A percentile compares a stretch with the other conserved stretches of the same genome.
Evolutionary conservation across 768 basidiomycete species (phyloP).

Genomic region (Rhizopogon sp.): DNA sequence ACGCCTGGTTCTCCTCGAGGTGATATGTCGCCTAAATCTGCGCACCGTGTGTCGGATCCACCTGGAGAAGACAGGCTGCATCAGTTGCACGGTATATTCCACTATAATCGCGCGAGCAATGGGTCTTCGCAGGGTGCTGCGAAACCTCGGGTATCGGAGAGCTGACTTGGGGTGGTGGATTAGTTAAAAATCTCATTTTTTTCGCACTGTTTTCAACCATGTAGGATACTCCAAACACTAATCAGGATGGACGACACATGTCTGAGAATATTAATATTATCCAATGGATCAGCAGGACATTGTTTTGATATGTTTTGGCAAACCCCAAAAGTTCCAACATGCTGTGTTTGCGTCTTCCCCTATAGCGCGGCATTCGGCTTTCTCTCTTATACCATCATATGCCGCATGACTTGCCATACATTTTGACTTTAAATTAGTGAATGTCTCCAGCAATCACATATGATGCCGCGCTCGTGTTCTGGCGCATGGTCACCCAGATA

Average conservation of each 20-base stretch:
- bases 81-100: slow-evolving; percentile 75
- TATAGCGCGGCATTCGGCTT: not conserved
- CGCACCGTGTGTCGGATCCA: slow-evolving; percentile 27
- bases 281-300: not conserved
- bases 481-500: slow-evolving; percentile 81
- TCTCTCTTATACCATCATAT: not conserved
- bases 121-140: slow-evolving; percentile 29
- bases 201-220: slow-evolving; percentile 8
- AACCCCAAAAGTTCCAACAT: not conserved
- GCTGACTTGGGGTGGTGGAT: slow-evolving; percentile 17
- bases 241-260: slow-evolving; percentile 19
- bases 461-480: slow-evolving; percentile 78
- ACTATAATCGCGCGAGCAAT: slow-evolving; percentile 65
- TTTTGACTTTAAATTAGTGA: slow-evolving; percentile 4
- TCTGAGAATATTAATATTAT: slow-evolving; percentile 1
- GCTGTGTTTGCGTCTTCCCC: not conserved
- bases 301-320: not conserved
- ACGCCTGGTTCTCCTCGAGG: slow-evolving; percentile 24
- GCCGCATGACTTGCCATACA: slow-evolving; percentile 6
- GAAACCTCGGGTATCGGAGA: slow-evolving; percentile 8
- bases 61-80: slow-evolving; percentile 63
- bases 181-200: slow-evolving; percentile 13
- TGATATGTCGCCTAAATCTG: slow-evolving; percentile 30
- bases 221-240: slow-evolving; percentile 19
- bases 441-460: slow-evolving; percentile 38